Percentiles rank a stretch among this genome's conserved stretches.
Evolutionary conservation across 1,139 yeast species (phyloP).

Genomic region (Entelexis sorbosivorans): DNA sequence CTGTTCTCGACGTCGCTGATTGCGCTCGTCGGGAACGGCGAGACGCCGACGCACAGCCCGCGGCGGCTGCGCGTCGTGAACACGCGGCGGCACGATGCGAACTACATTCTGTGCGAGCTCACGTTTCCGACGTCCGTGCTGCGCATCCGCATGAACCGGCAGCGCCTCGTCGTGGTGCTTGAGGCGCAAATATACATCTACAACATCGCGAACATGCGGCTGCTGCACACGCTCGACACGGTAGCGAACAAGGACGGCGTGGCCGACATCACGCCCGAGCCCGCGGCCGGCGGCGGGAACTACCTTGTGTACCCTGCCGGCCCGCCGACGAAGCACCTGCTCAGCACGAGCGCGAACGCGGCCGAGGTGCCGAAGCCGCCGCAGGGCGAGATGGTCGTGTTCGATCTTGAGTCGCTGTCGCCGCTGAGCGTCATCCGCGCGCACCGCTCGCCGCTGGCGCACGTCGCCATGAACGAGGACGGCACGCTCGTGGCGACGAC

Average conservation of each 20-base stretch:
- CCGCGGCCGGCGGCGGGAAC: slow-evolving; percentile 8
- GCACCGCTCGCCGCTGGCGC: slow-evolving; percentile 76
- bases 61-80: slow-evolving; percentile 71
- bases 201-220: slow-evolving; percentile 77
- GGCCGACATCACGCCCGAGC: slow-evolving; percentile 14
- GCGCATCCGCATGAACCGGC: slow-evolving; percentile 64
- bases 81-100: slow-evolving; percentile 43
- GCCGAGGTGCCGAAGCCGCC: slow-evolving; percentile 15
- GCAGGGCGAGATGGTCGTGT: slow-evolving; percentile 75
- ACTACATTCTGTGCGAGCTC: slow-evolving; percentile 57
- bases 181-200: slow-evolving; percentile 82
- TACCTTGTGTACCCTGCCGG: slow-evolving; percentile 21
- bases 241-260: slow-evolving; percentile 33
- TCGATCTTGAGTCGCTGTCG: slow-evolving; percentile 63
- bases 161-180: slow-evolving; percentile 62
- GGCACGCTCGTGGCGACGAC: slow-evolving; percentile 86
- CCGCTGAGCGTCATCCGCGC: slow-evolving; percentile 89
- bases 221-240: slow-evolving; percentile 80
- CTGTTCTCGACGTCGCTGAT: slow-evolving; percentile 76
- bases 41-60: slow-evolving; percentile 67
- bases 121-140: slow-evolving; percentile 78
- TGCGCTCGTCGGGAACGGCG: slow-evolving; percentile 82
- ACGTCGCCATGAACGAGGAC: slow-evolving; percentile 63
- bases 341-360: slow-evolving; percentile 19
- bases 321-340: slow-evolving; percentile 17